A percentile compares a stretch with the other conserved stretches of the same genome.
Evolutionary conservation across 108 stramenopile species (phyloP).

Genomic region (Chaetoceros tenuissimus): DNA sequence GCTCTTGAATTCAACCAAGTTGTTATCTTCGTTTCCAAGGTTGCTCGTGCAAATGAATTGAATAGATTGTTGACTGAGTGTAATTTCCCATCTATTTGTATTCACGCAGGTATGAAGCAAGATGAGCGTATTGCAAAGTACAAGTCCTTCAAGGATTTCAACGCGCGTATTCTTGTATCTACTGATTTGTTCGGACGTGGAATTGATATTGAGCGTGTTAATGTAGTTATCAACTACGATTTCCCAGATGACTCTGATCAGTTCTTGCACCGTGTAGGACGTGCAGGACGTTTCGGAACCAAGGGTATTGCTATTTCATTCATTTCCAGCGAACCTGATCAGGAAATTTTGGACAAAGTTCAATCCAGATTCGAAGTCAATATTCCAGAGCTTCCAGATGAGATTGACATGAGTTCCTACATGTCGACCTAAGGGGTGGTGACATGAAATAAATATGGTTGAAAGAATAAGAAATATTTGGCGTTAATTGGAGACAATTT

Average conservation of each 20-base stretch:
- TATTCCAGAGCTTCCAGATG: constrained; percentile 97
- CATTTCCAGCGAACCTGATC: constrained; percentile 87
- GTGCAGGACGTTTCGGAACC: constrained; percentile 99
- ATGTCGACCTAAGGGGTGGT: constrained; percentile 71
- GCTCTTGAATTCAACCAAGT: constrained; percentile 99
- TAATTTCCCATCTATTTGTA: constrained; percentile 99
- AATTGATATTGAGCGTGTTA: constrained; percentile 99
- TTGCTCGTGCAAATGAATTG: constrained; percentile 88
- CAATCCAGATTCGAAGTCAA: constrained; percentile 97
- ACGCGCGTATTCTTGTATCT: constrained; percentile 96
- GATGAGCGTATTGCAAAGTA: constrained; percentile 95
- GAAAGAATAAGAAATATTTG: not conserved
- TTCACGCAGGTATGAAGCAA: constrained; percentile 94
- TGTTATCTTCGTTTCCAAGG: constrained; percentile 98
- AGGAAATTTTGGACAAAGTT: constrained; percentile 90
- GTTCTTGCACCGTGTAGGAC: constrained; percentile 97
- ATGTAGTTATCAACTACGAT: constrained; percentile 99
- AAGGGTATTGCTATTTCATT: constrained; percentile 99
- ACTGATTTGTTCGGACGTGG: constrained; percentile 99
- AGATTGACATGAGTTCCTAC: constrained; percentile 94
- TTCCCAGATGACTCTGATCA: constrained; percentile 97
- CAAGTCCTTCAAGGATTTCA: constrained; percentile 98
- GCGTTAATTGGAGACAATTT: too few relatives aligned
- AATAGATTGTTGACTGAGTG: constrained; percentile 94
- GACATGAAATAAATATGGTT: not conserved